Evolutionary conservation across 345 rosid species (phyloP), one percentile per base, ranked within the genome.

Genomic region (Euphorbia tirucalli): DNA sequence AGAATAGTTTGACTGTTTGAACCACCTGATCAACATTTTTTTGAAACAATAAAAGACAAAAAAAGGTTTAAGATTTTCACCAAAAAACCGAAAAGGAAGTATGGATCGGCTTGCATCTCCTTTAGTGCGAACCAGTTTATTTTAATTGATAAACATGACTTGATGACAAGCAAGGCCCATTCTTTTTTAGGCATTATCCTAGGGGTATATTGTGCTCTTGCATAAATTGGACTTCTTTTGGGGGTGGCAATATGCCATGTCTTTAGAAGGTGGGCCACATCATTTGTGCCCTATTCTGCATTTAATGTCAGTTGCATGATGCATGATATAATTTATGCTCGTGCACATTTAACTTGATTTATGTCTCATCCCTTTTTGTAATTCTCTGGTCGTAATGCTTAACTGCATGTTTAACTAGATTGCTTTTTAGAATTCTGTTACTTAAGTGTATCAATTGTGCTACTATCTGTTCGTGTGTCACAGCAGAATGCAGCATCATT

Each of bases 401-500:
- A 54, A 37, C 28, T 54, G 21, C 28, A 41, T 0, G 11, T n/a
- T 24, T 8, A 54, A n/a, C 9, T 16, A 57, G 28, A 27, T 14
- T 8, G 21, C 49, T 39, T 32, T 63, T 3, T 13, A 7, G n/a
- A 61, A 13, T 16, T 37, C 21, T 56, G 44, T 30, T 48, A 32
- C 56, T 54, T 39, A 37, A 66, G 27, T 32, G 55, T 37, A 66
- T 57, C 70, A 59, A 67, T 43, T 58, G 35, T 27, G 21, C 75
- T 79, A 81, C 70, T 86, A 46, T 62, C 82, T 66, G 77, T 68
- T 31, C 46, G 55, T 49, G n/a, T 80, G 66, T 72, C 19, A 3
- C 68, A 48, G 75, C 85, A 80, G 72, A 77, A 27, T 75, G 46
- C 50, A 32, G 25, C 77, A 54, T 66, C 82, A 76, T 62, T 78